Conservation (phyloP, 208 protist genomes). For the Kentomonas sorsogonicus region DNA sequence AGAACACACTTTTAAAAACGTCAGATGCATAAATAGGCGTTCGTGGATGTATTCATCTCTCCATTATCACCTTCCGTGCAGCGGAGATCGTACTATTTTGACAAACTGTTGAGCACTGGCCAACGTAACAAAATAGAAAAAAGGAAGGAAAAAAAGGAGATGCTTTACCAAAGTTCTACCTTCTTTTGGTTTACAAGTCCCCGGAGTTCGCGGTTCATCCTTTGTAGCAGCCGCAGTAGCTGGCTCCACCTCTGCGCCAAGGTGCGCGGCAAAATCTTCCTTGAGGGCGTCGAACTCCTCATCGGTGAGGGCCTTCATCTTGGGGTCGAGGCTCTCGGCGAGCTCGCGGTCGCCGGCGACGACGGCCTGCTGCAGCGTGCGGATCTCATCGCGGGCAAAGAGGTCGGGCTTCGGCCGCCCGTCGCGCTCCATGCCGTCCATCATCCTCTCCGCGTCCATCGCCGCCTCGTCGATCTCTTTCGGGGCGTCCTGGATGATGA, state of each 20-base stretch:
- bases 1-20: neutral
- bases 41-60: too few relatives aligned
- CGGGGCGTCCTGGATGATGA: conserved; percentile 23
- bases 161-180: too few relatives aligned
- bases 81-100: too few relatives aligned
- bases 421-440: conserved; percentile 48
- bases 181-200: conserved; percentile 9
- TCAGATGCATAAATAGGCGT: neutral
- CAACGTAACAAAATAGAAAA: too few relatives aligned
- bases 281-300: conserved; percentile 42
- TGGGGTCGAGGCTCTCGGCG: conserved; percentile 43
- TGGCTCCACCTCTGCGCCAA: neutral
- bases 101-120: too few relatives aligned
- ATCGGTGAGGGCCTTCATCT: conserved; percentile 37
- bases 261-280: neutral
- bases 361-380: conserved; percentile 42
- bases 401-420: conserved; percentile 42
- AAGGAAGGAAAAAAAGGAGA: neutral
- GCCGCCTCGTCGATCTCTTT: conserved; percentile 44
- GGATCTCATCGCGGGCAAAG: conserved; percentile 62
- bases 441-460: conserved; percentile 67
- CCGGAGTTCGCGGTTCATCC: neutral
- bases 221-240: neutral
- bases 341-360: conserved; percentile 41
- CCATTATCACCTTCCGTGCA: too few relatives aligned